Evolutionary conservation across 2,329 filamentous ascomycete genomes (phyloP), one percentile per base, ranked within the genome.

Genomic region (Nemania serpens): DNA sequence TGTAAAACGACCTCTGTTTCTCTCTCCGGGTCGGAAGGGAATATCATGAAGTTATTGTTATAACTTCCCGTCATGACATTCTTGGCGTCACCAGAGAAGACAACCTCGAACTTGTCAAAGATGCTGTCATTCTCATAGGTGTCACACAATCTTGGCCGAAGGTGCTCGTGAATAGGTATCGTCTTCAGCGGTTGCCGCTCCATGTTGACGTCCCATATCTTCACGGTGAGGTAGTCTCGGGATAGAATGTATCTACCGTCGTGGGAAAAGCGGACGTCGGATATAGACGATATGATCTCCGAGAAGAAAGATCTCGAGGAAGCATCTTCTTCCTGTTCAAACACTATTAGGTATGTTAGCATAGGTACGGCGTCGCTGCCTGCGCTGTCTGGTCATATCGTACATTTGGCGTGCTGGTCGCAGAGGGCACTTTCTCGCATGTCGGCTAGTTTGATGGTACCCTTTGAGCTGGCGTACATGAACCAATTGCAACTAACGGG

Each of bases 31-130:
- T 98, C 94, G 25, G 93, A 95, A 4, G 95, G 95, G 76, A 98
- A 99, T 74, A 99, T 99, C 95, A 99, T 99, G 83, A 99, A 98
- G 81, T 99, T 99, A 82, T 99, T 99, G 84, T 99, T 99, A 83
- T 99, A 99, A 75, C 93, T 97, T 70, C 95, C 95, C 5, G 95
- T 99, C 95, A 99, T 99, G 68, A 98, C 95, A 71, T 99, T 98
- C 84, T 97, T 96, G 41, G 93, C 92, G 76, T 98, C 94, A 22
- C 95, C 95, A 1, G 94, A 98, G 80, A 99, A 99, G 54, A 98
- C 94, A 43, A 99, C 95, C 78, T 99, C 95, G 68, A 99, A 99
- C 78, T 99, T 99, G 85, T 99, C 95, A 74, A 99, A 99, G 74
- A 99, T 99, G 76, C 93, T 97, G 74, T 99, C 95, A 71, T 99